Base-by-base conservation (phyloP, 1,284 basidiomycete species). In the Wolfiporia cocos region DNA sequence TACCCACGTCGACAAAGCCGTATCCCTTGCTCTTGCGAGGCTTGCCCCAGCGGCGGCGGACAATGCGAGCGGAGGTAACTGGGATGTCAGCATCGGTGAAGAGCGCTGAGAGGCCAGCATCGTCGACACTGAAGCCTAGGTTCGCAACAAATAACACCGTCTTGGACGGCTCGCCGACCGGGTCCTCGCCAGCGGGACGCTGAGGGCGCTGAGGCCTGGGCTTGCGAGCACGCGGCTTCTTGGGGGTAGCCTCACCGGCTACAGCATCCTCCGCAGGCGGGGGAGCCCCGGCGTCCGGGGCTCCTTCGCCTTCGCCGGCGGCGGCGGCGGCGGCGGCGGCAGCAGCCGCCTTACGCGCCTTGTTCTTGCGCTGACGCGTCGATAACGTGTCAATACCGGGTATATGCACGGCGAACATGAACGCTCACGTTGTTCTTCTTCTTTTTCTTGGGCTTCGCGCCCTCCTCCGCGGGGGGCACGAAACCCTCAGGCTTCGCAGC, bases 121-220 rank as follows among this genome's bases (percentile, higher is more conserved):
- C 92, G 47, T 91, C 88, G 49, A 95, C 77, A 59, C 70, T 82
- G 78, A 94, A 96, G 29, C 91, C 87, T 44, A 96, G 87, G 72
- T 96, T 96, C 65, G 92, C 92, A 49, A 96, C 92, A 56, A 96
- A 96, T 50, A 96, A 71, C 64, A 90, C 82, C 49, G 74, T 87
- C 76, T 89, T 83, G 58, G 83, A 87, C 29, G 79, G 85, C 59
- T 87, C 85, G 53, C 89, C 89, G 44, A 70, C 70, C 24, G 88
- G 86, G 44, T 84, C 82, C 63, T 87, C 81, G 43, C 85, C 86
- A 24, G 72, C 74, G 29, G 81, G 72, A 54, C 85, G 86, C 42
- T 69, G 63, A 38, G 73, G 59, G 42, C 79, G 81, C 37, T 73
- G 70, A 15, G 68, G 53, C 59, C 73, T 81, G 50, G 74, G 70